A percentile compares a stretch with the other conserved stretches of the same genome.
These are phyloP conservation scores for Ganoderma sinense DNA, from an alignment of 1,284 basidiomycete genomes.

Conservation along the genomic window DNA sequence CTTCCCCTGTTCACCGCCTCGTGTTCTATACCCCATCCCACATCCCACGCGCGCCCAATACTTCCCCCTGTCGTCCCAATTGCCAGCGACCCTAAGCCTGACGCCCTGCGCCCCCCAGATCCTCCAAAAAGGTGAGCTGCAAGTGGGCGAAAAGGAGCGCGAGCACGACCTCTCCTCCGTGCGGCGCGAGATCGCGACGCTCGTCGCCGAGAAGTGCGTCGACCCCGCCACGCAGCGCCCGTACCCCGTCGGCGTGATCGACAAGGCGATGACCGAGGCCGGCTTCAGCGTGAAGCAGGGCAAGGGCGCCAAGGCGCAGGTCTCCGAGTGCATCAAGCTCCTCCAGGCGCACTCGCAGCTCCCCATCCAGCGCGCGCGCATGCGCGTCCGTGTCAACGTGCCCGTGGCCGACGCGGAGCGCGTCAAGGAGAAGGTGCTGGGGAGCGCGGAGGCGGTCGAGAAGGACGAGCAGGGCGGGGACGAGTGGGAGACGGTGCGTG, in stretches of 20 bases:
- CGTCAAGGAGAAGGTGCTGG: conserved; percentile 77
- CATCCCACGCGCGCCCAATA: background rate
- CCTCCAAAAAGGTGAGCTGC: conserved; percentile 94
- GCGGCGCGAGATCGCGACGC: conserved; percentile 92
- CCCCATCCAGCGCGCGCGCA: conserved; percentile 91
- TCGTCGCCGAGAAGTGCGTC: conserved; percentile 95
- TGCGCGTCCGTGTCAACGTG: conserved; percentile 90
- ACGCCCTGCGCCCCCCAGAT: conserved; percentile 61
- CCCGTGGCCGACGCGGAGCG: conserved; percentile 77
- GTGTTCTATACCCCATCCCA: background rate
- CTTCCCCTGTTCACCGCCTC: background rate
- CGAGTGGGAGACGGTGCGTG: conserved; percentile 88
- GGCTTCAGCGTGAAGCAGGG: conserved; percentile 91
- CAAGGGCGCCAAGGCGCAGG: conserved; percentile 93
- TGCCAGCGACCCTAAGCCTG: background rate
- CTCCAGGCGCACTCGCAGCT: conserved; percentile 84
- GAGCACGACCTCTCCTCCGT: conserved; percentile 87
- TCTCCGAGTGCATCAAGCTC: conserved; percentile 90
- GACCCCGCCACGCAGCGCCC: conserved; percentile 91
- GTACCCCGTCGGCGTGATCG: conserved; percentile 95
- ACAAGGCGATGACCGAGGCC: conserved; percentile 96
- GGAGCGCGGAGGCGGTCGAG: conserved; percentile 86
- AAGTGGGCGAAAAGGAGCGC: conserved; percentile 97
- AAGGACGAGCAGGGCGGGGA: conserved; percentile 78
- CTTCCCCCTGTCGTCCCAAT: background rate